These are phyloP conservation scores for Citrus medica DNA, from an alignment of 345 rosid species.

Conservation along the genomic window DNA sequence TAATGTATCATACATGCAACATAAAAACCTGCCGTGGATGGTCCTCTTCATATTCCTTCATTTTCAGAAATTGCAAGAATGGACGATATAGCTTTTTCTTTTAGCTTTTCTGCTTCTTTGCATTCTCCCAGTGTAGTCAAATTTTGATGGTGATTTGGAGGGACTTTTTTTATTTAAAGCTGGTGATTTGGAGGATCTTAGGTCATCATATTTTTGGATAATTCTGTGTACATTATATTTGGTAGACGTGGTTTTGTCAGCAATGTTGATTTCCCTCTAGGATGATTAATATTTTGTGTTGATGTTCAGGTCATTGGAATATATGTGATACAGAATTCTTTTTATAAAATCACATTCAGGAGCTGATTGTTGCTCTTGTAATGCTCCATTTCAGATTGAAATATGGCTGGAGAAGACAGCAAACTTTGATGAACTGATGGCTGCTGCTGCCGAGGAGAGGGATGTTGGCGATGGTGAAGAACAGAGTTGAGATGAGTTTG, in stretches of 20 bases:
- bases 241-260: neutral
- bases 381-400: constrained; percentile 48
- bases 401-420: constrained; percentile 71
- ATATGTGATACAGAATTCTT: neutral
- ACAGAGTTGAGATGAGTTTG: constrained; percentile 31
- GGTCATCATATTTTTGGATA: neutral
- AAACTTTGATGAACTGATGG: constrained; percentile 88
- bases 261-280: neutral
- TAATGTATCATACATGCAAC: neutral
- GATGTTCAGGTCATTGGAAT: neutral
- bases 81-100: neutral
- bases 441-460: constrained; percentile 65
- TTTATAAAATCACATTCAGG: neutral
- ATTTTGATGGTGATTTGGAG: neutral
- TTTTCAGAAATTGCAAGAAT: neutral
- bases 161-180: neutral
- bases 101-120: neutral
- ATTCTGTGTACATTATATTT: neutral
- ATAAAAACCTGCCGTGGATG: neutral
- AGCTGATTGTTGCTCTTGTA: neutral
- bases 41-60: neutral
- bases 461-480: constrained; percentile 48
- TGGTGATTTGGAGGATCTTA: neutral
- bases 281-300: neutral
- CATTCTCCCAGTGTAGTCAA: neutral